Base-by-base conservation (phyloP, 257 asterid genomes). In the Solanum sitiens region DNA sequence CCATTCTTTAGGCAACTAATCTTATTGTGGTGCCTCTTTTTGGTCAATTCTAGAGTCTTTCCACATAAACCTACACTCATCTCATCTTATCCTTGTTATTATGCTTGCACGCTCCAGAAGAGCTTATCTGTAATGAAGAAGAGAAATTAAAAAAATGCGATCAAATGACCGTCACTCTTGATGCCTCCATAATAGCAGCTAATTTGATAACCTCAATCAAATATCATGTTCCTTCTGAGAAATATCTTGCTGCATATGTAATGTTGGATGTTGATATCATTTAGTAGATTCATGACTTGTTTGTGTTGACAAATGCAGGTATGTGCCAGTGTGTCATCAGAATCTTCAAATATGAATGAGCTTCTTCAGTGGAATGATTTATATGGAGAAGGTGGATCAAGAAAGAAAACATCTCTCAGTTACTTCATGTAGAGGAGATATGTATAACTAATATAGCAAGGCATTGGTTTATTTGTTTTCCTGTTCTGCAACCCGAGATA, bases 351-450 rank as follows among this genome's bases (percentile, higher is more conserved):
- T 92, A 95, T 95, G 98, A 93, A 87, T n/a, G 94, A 93, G 93
- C 95, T 95, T 47, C 89, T 91, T 27, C 95, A 92, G 88, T 95
- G 98, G 98, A 95, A 95, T 75, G 98, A 94, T 50, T 91, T 93
- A 2, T 95, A 94, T 30, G 98, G 98, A 72, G 98, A 95, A 87
- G 98, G 98, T 6, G 98, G 98, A 67, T 94, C 98, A n/a, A 93
- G 98, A 82, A 93, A 92, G 93, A 95, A 91, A 92, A 86, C 45
- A 74, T 91, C 97, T 32, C 95, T 93, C 47, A 95, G 95, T 93
- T 94, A 95, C 93, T 95, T 92, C 91, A 92, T 92, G 94, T 95
- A 94, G 88, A 85, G 56, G 87, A 44, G 68, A 71, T 33, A 73
- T 72, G 80, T 7, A 74, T 21, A 45, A 83, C 35, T 73, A 27